Evolutionary conservation across 2,329 filamentous ascomycete species (phyloP).

Genomic region (Eutypella sp.): DNA sequence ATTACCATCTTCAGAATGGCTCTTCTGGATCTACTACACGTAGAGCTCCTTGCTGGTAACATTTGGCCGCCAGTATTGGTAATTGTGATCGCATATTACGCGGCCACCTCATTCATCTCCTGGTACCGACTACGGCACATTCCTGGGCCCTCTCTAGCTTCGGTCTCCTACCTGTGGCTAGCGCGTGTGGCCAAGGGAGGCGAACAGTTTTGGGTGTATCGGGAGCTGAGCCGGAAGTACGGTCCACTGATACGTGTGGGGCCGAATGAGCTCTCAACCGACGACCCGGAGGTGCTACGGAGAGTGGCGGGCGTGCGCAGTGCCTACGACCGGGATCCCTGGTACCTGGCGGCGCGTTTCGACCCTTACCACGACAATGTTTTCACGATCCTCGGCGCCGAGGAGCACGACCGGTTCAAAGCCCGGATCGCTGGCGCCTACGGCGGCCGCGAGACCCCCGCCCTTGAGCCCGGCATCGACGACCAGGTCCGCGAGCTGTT

Average conservation of each 20-base stretch:
- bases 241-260: slow-evolving; percentile 7
- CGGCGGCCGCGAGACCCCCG: slow-evolving; percentile 14
- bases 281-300: slow-evolving; percentile 14
- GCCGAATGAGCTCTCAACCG: neutral
- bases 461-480: slow-evolving; percentile 14
- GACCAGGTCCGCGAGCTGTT: slow-evolving; percentile 13
- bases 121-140: slow-evolving; percentile 6
- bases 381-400: slow-evolving; percentile 12
- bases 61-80: too few relatives aligned
- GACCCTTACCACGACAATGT: slow-evolving; percentile 12
- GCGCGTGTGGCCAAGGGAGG: neutral
- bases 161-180: slow-evolving; percentile 1
- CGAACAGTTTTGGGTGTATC: neutral
- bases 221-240: neutral
- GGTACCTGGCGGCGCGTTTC: slow-evolving; percentile 15
- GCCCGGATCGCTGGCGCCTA: slow-evolving; percentile 13
- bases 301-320: slow-evolving; percentile 10
- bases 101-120: too few relatives aligned
- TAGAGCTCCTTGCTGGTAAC: too few relatives aligned
- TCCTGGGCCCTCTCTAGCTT: slow-evolving; percentile 2
- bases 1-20: too few relatives aligned
- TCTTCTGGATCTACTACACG: too few relatives aligned
- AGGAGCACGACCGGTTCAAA: slow-evolving; percentile 14
- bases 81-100: too few relatives aligned
- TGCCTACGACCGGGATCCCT: slow-evolving; percentile 9